Conservation (phyloP, 2,329 filamentous ascomycete species). For the Pyricularia grisea region DNA sequence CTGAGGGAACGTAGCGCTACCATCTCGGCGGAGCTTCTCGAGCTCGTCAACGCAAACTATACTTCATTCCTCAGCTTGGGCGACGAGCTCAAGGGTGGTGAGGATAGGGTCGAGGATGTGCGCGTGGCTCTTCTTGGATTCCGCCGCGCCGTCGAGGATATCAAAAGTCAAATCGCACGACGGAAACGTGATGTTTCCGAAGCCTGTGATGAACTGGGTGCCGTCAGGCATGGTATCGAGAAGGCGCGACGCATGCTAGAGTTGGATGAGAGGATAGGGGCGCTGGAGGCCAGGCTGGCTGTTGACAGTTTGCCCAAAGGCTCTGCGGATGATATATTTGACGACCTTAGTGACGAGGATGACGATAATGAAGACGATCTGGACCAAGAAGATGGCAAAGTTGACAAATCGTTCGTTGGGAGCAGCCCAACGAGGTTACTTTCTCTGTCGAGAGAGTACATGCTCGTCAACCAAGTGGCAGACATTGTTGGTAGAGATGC, state of each 20-base stretch:
- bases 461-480: conserved; percentile 29
- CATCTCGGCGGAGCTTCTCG: conserved; percentile 78
- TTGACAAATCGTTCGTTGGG: conserved; percentile 24
- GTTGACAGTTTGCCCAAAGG: conserved; percentile 27
- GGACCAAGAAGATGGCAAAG: neutral
- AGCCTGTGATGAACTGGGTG: conserved; percentile 57
- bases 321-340: conserved; percentile 18
- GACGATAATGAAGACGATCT: conserved; percentile 18
- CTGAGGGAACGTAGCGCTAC: conserved; percentile 70
- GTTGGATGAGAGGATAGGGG: conserved; percentile 50
- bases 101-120: conserved; percentile 85
- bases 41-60: conserved; percentile 94
- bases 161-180: conserved; percentile 56
- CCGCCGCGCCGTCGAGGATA: conserved; percentile 66
- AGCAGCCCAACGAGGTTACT: conserved; percentile 38
- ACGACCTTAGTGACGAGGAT: conserved; percentile 18
- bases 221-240: conserved; percentile 55
- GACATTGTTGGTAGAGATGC: conserved; percentile 34
- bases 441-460: conserved; percentile 35
- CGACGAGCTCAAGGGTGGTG: conserved; percentile 71
- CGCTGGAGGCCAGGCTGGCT: conserved; percentile 54
- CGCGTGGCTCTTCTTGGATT: conserved; percentile 82
- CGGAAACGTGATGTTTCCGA: conserved; percentile 53
- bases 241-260: conserved; percentile 54
- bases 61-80: conserved; percentile 82